A percentile compares a stretch with the other conserved stretches of the same genome.
Evolutionary conservation across 768 basidiomycete genomes (phyloP).

Genomic region (Lactarius hengduanensis): DNA sequence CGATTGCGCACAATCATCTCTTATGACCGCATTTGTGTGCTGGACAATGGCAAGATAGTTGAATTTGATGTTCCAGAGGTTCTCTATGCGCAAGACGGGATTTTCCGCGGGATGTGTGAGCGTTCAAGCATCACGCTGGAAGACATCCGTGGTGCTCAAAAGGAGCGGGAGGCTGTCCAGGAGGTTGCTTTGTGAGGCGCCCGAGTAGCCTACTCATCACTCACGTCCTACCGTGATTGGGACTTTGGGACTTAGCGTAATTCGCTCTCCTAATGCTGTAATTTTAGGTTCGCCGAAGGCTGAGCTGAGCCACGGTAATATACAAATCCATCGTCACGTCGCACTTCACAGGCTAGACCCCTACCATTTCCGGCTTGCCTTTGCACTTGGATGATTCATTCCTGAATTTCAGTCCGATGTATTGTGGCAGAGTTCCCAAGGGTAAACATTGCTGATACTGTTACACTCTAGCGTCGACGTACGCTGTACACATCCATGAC

Average conservation of each 20-base stretch:
- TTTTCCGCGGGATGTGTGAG: conserved; percentile 87
- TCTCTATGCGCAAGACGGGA: conserved; percentile 58
- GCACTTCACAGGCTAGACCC: neutral
- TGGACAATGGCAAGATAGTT: conserved; percentile 77
- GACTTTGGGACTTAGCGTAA: neutral
- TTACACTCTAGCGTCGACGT: neutral
- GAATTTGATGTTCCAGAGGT: conserved; percentile 81
- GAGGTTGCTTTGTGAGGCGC: neutral
- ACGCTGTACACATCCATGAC: neutral
- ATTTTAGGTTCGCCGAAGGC: neutral
- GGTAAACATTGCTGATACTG: too few relatives aligned
- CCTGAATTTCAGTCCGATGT: too few relatives aligned
- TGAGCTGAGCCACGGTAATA: neutral
- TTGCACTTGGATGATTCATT: too few relatives aligned
- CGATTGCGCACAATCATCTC: conserved; percentile 83
- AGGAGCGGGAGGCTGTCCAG: conserved; percentile 26
- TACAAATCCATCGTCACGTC: neutral
- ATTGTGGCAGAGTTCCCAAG: too few relatives aligned
- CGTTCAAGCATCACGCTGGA: conserved; percentile 72
- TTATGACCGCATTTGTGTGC: conserved; percentile 87
- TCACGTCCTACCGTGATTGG: neutral
- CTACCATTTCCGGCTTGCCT: too few relatives aligned
- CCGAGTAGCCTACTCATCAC: neutral
- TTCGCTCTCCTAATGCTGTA: neutral
- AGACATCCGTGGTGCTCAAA: conserved; percentile 53